Conservation (phyloP, 805 yeast genomes). For the Wickerhamia fluorescens region DNA sequence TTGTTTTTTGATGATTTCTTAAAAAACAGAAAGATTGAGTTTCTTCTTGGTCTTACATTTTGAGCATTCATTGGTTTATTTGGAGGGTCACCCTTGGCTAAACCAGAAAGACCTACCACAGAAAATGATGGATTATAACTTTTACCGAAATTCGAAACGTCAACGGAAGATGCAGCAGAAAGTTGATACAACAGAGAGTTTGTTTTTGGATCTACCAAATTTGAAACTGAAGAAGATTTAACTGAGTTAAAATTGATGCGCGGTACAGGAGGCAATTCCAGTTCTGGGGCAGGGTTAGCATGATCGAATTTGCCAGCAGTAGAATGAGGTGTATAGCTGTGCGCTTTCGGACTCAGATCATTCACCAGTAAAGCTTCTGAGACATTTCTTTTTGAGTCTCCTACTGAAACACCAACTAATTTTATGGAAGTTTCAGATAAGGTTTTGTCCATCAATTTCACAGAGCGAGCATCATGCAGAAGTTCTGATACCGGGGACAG, state of each 20-base stretch:
- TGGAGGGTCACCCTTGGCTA: no score
- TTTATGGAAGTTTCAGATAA: constrained; percentile 7
- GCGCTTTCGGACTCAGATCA: no score
- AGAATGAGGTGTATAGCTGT: constrained; percentile 4
- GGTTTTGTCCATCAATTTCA: constrained; percentile 8
- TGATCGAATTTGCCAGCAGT: constrained; percentile 4
- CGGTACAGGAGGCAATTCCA: no score
- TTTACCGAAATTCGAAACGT: constrained; percentile 34
- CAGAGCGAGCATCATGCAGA: constrained; percentile 5
- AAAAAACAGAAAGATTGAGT: constrained; percentile 30
- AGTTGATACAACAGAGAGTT: constrained; percentile 6
- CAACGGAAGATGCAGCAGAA: constrained; percentile 29
- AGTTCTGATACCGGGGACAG: constrained; percentile 3
- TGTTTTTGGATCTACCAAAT: constrained; percentile 5
- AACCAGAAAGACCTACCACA: background rate
- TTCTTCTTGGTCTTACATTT: constrained; percentile 13
- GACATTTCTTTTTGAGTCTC: no score
- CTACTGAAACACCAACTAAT: constrained; percentile 2
- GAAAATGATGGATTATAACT: constrained; percentile 30
- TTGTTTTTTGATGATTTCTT: constrained; percentile 20
- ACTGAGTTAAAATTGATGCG: no score
- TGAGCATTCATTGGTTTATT: constrained; percentile 1
- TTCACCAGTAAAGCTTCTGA: no score
- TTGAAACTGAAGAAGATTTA: constrained; percentile 11
- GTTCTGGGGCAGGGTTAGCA: background rate